These are phyloP conservation scores for Rhytidhysteron rufulum DNA, from an alignment of 2,329 filamentous ascomycete genomes.

Conservation along the genomic window DNA sequence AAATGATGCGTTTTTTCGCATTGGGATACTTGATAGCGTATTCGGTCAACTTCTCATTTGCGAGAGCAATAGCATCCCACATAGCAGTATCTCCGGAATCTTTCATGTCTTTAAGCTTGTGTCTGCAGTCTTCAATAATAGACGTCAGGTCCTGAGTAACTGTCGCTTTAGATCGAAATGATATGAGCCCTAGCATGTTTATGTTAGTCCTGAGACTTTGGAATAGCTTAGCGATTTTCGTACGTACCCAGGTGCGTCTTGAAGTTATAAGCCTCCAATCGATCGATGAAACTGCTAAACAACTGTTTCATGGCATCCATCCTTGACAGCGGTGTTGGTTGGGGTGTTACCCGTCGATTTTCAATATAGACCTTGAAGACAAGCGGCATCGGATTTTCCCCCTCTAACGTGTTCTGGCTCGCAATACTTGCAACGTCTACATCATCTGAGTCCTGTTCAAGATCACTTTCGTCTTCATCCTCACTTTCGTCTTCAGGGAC, in stretches of 20 bases:
- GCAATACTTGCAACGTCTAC: too few species aligned
- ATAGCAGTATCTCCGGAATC: slow-evolving; percentile 31
- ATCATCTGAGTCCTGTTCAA: too few species aligned
- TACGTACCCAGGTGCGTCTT: slow-evolving; percentile 35
- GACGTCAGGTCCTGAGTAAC: slow-evolving; percentile 27
- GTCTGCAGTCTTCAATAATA: slow-evolving; percentile 35
- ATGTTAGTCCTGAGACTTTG: too few species aligned
- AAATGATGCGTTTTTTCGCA: slow-evolving; percentile 35
- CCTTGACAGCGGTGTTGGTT: slow-evolving; percentile 12
- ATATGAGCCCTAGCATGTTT: too few species aligned
- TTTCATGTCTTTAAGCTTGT: slow-evolving; percentile 24
- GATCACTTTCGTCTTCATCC: neutral
- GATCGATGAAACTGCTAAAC: slow-evolving; percentile 36
- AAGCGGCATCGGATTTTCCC: too few species aligned
- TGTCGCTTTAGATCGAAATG: slow-evolving; percentile 22
- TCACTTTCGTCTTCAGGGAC: slow-evolving; percentile 2
- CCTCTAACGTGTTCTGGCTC: too few species aligned
- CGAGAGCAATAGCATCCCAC: slow-evolving; percentile 34
- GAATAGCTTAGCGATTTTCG: too few species aligned
- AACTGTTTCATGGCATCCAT: slow-evolving; percentile 36
- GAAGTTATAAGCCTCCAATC: slow-evolving; percentile 35
- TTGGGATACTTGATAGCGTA: slow-evolving; percentile 27
- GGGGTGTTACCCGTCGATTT: neutral
- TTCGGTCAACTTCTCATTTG: slow-evolving; percentile 26
- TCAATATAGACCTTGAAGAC: slow-evolving; percentile 14